Evolutionary conservation across 805 yeast species (phyloP).

Genomic region (Suhomyces canberraensis): DNA sequence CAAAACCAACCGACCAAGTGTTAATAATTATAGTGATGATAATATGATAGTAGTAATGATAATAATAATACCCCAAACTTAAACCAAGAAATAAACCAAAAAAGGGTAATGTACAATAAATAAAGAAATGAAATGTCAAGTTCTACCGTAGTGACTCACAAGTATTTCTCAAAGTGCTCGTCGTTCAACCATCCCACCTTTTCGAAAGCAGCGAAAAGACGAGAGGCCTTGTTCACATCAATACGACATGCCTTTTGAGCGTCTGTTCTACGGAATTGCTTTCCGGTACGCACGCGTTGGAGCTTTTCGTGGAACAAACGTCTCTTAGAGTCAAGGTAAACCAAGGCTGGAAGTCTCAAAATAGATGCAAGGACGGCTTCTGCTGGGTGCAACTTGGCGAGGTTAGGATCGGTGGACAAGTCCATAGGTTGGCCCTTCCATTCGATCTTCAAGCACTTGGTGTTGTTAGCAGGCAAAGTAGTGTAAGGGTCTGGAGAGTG

Average conservation of each 20-base stretch:
- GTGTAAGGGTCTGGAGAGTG: constrained; percentile 64
- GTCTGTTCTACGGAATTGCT: constrained; percentile 92
- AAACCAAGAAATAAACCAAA: constrained; percentile 1
- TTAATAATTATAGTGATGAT: no score
- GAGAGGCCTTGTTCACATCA: constrained; percentile 93
- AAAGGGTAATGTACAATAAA: background rate
- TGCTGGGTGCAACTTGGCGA: constrained; percentile 80
- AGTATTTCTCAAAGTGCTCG: constrained; percentile 45
- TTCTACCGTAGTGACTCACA: constrained; percentile 9
- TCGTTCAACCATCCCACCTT: constrained; percentile 91
- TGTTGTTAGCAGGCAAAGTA: constrained; percentile 61
- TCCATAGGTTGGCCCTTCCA: constrained; percentile 99
- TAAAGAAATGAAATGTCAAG: background rate
- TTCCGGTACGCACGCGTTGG: constrained; percentile 59
- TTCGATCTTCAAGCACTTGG: constrained; percentile 78
- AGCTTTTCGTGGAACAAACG: constrained; percentile 89
- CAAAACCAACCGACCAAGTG: no score
- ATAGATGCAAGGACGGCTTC: constrained; percentile 83
- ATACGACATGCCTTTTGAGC: constrained; percentile 97
- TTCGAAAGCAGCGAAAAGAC: constrained; percentile 87
- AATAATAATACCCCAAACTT: background rate
- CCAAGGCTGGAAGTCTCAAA: constrained; percentile 82
- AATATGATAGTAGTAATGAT: background rate
- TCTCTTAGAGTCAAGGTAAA: constrained; percentile 66
- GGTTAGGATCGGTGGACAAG: constrained; percentile 71